A percentile compares a stretch with the other conserved stretches of the same genome.
Conservation (phyloP, 495 filamentous ascomycete species). For the Penicillium maclennaniae region DNA sequence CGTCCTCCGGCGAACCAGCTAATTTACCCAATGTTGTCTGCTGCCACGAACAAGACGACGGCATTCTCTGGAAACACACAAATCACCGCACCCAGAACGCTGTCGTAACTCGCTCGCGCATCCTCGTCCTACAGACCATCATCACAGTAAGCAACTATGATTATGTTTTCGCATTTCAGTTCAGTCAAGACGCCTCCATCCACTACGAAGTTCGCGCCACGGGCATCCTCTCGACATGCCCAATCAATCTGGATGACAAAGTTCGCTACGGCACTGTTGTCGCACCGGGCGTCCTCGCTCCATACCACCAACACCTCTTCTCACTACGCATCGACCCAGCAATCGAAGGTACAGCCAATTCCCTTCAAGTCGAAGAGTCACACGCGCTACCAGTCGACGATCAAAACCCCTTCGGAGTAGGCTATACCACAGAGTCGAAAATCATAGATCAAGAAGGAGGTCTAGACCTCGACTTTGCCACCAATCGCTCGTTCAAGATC, state of each 20-base stretch:
- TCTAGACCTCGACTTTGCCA: slow-evolving; percentile 56
- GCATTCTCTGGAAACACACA: slow-evolving; percentile 67
- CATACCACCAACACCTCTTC: slow-evolving; percentile 88
- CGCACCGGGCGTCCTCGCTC: slow-evolving; percentile 74
- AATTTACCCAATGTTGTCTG: slow-evolving; percentile 57
- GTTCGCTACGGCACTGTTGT: slow-evolving; percentile 77
- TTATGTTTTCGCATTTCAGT: slow-evolving; percentile 80
- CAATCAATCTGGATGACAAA: slow-evolving; percentile 54
- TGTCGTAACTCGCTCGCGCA: slow-evolving; percentile 51
- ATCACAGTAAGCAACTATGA: slow-evolving; percentile 82
- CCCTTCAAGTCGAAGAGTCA: slow-evolving; percentile 65
- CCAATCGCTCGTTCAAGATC: slow-evolving; percentile 75
- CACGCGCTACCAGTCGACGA: slow-evolving; percentile 60
- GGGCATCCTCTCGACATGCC: slow-evolving; percentile 77
- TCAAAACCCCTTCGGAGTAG: slow-evolving; percentile 70
- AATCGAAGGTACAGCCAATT: slow-evolving; percentile 69
- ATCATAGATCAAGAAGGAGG: slow-evolving; percentile 56
- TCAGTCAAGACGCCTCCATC: slow-evolving; percentile 77
- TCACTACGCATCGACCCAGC: slow-evolving; percentile 79
- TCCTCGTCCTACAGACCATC: slow-evolving; percentile 66
- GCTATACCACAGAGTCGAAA: slow-evolving; percentile 58
- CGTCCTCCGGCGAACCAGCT: slow-evolving; percentile 46
- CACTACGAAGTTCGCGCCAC: slow-evolving; percentile 81
- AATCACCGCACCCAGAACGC: slow-evolving; percentile 61
- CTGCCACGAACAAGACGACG: slow-evolving; percentile 64